Percentiles rank a stretch among this genome's conserved stretches.
Evolutionary conservation across 1,284 basidiomycete genomes (phyloP).

Genomic region (Earliella scabrosa): DNA sequence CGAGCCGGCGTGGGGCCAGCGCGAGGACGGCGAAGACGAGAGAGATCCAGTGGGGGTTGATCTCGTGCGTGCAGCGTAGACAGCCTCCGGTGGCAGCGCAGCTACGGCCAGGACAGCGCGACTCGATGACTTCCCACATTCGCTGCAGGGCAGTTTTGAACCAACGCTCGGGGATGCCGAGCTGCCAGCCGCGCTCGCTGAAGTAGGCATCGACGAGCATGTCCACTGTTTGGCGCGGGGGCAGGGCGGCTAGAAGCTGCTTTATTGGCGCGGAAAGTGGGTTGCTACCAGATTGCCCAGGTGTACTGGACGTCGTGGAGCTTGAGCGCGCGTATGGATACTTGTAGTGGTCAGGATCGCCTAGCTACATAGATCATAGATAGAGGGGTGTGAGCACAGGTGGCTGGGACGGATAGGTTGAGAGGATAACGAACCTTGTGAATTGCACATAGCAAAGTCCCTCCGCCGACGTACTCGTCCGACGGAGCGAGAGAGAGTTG

Average conservation of each 20-base stretch:
- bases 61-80: conserved; percentile 31
- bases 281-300: conserved; percentile 18
- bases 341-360: conserved; percentile 25
- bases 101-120: conserved; percentile 33
- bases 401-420: not conserved
- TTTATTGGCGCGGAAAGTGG: conserved; percentile 39
- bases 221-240: conserved; percentile 39
- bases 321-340: conserved; percentile 26
- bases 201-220: conserved; percentile 47
- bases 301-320: conserved; percentile 18
- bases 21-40: conserved; percentile 54
- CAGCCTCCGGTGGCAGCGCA: conserved; percentile 24
- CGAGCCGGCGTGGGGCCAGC: conserved; percentile 36
- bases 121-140: conserved; percentile 50
- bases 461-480: conserved; percentile 35
- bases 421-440: conserved; percentile 27
- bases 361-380: conserved; percentile 24
- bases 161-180: conserved; percentile 53
- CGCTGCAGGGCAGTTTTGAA: conserved; percentile 43
- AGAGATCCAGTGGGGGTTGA: conserved; percentile 55
- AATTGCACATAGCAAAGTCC: conserved; percentile 35
- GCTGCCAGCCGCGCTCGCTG: conserved; percentile 51
- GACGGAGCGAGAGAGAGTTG: conserved; percentile 36
- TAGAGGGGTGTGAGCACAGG: not conserved
- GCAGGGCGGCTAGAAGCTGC: conserved; percentile 43